Percentiles rank a stretch among this genome's conserved stretches.
These are phyloP conservation scores for Phoenix dactylifera DNA, from an alignment of 176 grass and related monocot genomes.

Conservation along the genomic window DNA sequence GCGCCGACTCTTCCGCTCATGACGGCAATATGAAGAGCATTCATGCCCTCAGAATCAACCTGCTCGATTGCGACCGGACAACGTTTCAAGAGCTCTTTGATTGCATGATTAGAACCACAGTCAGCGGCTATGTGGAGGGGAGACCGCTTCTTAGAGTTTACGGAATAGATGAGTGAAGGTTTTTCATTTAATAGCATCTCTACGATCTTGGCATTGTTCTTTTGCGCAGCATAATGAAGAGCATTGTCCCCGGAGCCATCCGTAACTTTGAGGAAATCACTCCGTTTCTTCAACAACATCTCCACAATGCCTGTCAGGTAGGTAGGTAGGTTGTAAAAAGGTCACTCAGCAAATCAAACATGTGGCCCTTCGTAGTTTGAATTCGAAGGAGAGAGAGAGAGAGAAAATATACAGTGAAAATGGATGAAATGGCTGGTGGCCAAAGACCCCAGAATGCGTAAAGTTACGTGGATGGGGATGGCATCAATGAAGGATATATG, in stretches of 20 bases:
- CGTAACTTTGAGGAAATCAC: slow-evolving; percentile 11
- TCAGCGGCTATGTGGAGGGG: slow-evolving; percentile 42
- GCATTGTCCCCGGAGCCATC: slow-evolving; percentile 37
- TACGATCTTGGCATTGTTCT: slow-evolving; percentile 33
- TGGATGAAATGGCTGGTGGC: no score
- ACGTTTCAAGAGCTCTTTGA: slow-evolving; percentile 35
- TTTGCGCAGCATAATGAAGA: slow-evolving; percentile 64
- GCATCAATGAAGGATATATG: no score
- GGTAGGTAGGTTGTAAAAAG: neutral
- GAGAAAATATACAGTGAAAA: no score
- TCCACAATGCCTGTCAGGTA: slow-evolving; percentile 35
- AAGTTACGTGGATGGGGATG: no score
- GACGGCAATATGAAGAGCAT: slow-evolving; percentile 40
- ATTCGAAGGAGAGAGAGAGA: no score
- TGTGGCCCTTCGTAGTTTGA: no score
- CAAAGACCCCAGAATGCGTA: no score
- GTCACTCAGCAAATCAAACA: no score
- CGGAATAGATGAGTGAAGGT: slow-evolving; percentile 31
- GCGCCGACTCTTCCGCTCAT: slow-evolving; percentile 24
- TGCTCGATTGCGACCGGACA: slow-evolving; percentile 43
- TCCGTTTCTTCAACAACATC: slow-evolving; percentile 30
- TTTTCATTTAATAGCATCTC: slow-evolving; percentile 28
- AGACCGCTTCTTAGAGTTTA: slow-evolving; percentile 18
- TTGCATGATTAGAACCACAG: slow-evolving; percentile 29
- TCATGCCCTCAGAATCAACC: slow-evolving; percentile 18